A percentile compares a stretch with the other conserved stretches of the same genome.
phyloP scores from a whole-genome alignment of 495 filamentous ascomycete species.

The Aspergillus nidulans region DNA sequence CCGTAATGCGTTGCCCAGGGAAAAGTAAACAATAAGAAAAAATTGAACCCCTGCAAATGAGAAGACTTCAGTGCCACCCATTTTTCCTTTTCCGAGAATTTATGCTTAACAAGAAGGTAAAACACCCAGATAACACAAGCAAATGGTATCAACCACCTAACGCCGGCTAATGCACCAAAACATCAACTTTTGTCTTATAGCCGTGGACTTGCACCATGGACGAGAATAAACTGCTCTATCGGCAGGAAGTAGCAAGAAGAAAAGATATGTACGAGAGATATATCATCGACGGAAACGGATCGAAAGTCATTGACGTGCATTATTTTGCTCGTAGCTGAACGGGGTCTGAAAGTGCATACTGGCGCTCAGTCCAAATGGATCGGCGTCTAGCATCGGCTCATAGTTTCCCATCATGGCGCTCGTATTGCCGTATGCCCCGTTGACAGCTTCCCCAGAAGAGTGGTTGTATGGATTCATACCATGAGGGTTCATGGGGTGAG shows the following conservation, averaged over 20 bases:
- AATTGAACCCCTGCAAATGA: too few species aligned
- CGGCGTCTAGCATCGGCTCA: slow-evolving; percentile 78
- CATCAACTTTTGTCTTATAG: slow-evolving; percentile 20
- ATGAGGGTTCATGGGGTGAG: slow-evolving; percentile 33
- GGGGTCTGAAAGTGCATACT: slow-evolving; percentile 93
- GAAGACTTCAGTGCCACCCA: neutral
- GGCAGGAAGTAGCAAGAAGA: slow-evolving; percentile 2
- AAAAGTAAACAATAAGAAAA: slow-evolving; percentile 4
- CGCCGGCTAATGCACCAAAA: slow-evolving; percentile 23
- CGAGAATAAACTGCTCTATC: slow-evolving; percentile 1
- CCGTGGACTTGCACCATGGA: slow-evolving; percentile 12
- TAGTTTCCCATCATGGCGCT: slow-evolving; percentile 70
- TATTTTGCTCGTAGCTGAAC: slow-evolving; percentile 68
- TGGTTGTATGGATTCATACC: slow-evolving; percentile 34
- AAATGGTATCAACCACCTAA: slow-evolving; percentile 29
- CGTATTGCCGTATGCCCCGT: slow-evolving; percentile 48
- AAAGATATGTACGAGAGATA: neutral
- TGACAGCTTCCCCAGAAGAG: slow-evolving; percentile 34
- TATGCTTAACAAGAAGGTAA: slow-evolving; percentile 2
- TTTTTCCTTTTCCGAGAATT: slow-evolving; percentile 11
- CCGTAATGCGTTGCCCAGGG: slow-evolving; percentile 3
- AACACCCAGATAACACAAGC: slow-evolving; percentile 13
- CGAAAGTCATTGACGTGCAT: slow-evolving; percentile 32
- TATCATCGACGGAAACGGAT: neutral
- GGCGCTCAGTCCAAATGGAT: slow-evolving; percentile 84